phyloP scores from a whole-genome alignment of 164 flowering plant species.

The Magnolia changhungtana region DNA sequence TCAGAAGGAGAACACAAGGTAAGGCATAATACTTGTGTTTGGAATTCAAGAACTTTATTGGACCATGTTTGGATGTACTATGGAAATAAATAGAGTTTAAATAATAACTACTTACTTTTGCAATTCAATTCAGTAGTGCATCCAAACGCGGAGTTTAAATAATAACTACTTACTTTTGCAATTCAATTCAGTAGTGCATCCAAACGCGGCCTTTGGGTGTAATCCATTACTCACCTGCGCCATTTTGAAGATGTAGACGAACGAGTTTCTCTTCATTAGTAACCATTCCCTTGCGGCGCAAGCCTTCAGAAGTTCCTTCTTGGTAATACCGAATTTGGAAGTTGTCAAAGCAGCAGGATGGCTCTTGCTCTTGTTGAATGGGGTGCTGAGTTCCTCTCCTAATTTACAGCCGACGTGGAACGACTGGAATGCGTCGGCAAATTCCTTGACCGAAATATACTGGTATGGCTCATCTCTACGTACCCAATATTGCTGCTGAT shows the following conservation, averaged over 20 bases:
- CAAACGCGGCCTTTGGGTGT: not conserved
- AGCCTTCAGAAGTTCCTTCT: slow-evolving; percentile 46
- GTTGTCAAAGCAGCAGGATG: slow-evolving; percentile 58
- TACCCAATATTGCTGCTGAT: slow-evolving; percentile 62
- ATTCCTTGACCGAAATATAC: slow-evolving; percentile 39
- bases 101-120: too few species aligned
- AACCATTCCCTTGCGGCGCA: slow-evolving; percentile 38
- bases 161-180: too few species aligned
- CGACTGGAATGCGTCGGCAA: slow-evolving; percentile 55
- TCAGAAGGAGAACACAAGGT: slow-evolving; percentile 2
- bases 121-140: not conserved
- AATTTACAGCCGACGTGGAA: slow-evolving; percentile 44
- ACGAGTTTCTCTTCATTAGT: slow-evolving; percentile 60
- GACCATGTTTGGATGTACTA: too few species aligned
- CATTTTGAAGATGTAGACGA: slow-evolving; percentile 49
- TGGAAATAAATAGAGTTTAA: too few species aligned
- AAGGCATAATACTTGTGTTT: not conserved
- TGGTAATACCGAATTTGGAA: slow-evolving; percentile 36
- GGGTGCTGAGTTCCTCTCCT: slow-evolving; percentile 43
- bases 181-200: not conserved
- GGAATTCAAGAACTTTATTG: not conserved
- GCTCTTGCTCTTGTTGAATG: slow-evolving; percentile 44
- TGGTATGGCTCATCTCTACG: slow-evolving; percentile 42
- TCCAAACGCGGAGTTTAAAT: not conserved
- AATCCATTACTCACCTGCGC: slow-evolving; percentile 31